Evolutionary conservation across 768 basidiomycete genomes (phyloP).

Genomic region (Galerina sulciceps): DNA sequence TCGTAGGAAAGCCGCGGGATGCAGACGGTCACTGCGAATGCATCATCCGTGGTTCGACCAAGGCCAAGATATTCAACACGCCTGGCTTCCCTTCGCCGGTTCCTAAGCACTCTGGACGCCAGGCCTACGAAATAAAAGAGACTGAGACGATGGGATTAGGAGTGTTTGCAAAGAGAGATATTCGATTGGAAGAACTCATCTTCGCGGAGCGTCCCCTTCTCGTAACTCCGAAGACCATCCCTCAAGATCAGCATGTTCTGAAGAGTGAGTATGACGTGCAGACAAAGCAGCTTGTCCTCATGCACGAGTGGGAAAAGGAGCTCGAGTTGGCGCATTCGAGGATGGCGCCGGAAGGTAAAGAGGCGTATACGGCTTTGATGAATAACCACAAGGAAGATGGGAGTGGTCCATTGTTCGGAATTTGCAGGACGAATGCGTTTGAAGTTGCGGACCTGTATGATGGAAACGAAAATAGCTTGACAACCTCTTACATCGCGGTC

Average conservation of each 20-base stretch:
- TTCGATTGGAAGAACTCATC: neutral
- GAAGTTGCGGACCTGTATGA: neutral
- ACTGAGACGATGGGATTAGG: constrained; percentile 2
- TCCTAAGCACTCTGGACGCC: neutral
- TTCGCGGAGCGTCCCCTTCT: constrained; percentile 16
- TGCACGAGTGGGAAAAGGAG: neutral
- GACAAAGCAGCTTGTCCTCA: neutral
- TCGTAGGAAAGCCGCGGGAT: neutral
- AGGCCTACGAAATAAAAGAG: neutral
- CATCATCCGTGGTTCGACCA: neutral
- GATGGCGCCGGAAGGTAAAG: constrained; percentile 1
- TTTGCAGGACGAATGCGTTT: constrained; percentile 31
- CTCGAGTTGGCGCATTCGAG: neutral
- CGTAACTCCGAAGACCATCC: neutral
- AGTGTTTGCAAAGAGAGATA: constrained; percentile 2
- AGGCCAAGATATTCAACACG: neutral
- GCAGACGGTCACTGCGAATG: constrained; percentile 11
- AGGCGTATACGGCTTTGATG: constrained; percentile 25
- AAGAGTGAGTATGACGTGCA: neutral
- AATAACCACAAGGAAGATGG: constrained; percentile 34
- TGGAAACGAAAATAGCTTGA: neutral
- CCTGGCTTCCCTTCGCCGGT: neutral
- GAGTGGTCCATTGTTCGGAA: constrained; percentile 31
- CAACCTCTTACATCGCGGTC: constrained; percentile 13
- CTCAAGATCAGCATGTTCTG: too few relatives aligned